Evolutionary conservation across 495 filamentous ascomycete species (phyloP), one percentile per base, ranked within the genome.

Genomic region (Penicillium pancosmium): DNA sequence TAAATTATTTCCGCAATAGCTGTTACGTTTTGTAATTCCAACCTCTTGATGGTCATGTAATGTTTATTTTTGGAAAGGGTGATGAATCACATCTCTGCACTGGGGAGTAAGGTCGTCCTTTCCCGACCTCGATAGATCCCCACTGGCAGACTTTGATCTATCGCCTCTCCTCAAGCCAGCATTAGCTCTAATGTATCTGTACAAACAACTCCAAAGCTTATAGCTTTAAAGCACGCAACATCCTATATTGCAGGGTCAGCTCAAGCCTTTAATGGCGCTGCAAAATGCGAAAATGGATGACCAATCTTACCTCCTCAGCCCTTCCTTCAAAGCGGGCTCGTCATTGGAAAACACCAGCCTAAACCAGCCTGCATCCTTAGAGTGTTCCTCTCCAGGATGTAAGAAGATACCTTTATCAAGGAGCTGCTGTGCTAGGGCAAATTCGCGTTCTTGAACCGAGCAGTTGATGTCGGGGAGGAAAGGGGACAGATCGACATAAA

Each of bases 401-500:
- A 82, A 40, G 54, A 75, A 78, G 4, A 84, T 71, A 38, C 75
- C 77, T 5, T 70, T 68, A 56, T 79, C 65, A 51, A 77, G 55
- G 16, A 82, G 49, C 47, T 56, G 73, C 62, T 76, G 62, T 0
- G 69, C 74, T 12, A 84, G 66, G 15, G 49, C 53, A 52, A 73
- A 68, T 54, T 77, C 76, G 5, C 54, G 55, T 18, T 70, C 58
- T 27, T 56, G 60, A 0, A 55, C 8, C 16, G 64, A 21, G 19
- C 41, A 11, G 6, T 19, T 31, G 6, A 19, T 23, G 0, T 52
- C 46, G 1, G 63, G 55, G 18, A 75, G 67, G 48, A 68, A 77
- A 31, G 65, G 65, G 0, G 77, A 71, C n/a, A 83, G 61, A 62
- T 83, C 77, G 5, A 78, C 64, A 59, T 79, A 83, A 7, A 84